Percentiles rank a stretch among this genome's conserved stretches.
These are phyloP conservation scores for Cardamine occulta DNA, from an alignment of 345 rosid genomes.

Conservation along the genomic window DNA sequence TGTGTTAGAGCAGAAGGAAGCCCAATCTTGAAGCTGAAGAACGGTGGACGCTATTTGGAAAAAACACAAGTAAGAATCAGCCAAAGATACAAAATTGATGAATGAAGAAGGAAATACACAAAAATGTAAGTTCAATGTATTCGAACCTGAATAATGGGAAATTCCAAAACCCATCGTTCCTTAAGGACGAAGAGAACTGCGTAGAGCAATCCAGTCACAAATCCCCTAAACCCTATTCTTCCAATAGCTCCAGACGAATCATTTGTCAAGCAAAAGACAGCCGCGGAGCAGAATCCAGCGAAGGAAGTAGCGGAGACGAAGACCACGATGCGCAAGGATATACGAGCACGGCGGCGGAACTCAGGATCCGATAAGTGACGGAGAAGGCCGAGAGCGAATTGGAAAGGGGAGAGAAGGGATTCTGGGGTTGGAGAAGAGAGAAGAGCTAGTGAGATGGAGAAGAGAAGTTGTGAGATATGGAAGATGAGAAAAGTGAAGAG, in stretches of 20 bases:
- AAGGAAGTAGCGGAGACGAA: constrained; percentile 51
- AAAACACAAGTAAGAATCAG: constrained; percentile 31
- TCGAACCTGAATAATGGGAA: constrained; percentile 87
- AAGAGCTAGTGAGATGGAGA: constrained; percentile 58
- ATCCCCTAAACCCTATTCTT: constrained; percentile 69
- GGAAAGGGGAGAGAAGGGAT: constrained; percentile 48
- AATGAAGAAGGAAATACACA: constrained; percentile 2
- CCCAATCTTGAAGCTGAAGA: constrained; percentile 90
- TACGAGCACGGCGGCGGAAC: constrained; percentile 56
- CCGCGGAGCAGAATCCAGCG: constrained; percentile 53
- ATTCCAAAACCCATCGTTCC: constrained; percentile 77
- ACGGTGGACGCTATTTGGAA: constrained; percentile 66
- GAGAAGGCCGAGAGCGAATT: constrained; percentile 49
- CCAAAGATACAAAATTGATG: constrained; percentile 9
- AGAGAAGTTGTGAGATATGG: constrained; percentile 60
- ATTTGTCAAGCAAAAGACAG: constrained; percentile 47
- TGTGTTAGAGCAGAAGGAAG: constrained; percentile 57
- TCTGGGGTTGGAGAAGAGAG: constrained; percentile 52
- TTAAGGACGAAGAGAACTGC: constrained; percentile 53
- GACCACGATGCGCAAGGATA: constrained; percentile 50
- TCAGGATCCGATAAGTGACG: constrained; percentile 49
- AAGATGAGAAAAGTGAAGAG: constrained; percentile 52
- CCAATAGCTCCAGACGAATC: constrained; percentile 39
- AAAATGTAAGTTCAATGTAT: neutral
- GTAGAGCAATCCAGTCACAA: constrained; percentile 66